phyloP scores from a whole-genome alignment of 345 rosid species.

The Boechera stricta region DNA sequence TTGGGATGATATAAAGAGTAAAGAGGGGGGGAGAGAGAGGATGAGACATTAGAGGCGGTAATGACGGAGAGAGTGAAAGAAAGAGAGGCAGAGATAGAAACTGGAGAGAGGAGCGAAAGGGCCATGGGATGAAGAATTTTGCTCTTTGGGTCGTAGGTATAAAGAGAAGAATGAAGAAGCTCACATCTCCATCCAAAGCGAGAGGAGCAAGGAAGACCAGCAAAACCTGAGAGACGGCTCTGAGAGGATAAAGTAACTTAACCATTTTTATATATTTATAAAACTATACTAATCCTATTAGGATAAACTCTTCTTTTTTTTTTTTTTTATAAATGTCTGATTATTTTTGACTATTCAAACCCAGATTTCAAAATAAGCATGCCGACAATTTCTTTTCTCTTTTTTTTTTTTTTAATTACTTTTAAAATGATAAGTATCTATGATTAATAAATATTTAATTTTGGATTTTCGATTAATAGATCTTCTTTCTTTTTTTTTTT shows the following conservation, averaged over 20 bases:
- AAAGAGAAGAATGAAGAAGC: conserved; percentile 36
- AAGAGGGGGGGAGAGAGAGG: conserved; percentile 48
- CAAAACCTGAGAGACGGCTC: conserved; percentile 34
- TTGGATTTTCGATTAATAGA: no score
- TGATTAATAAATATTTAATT: no score
- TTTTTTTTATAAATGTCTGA: not conserved
- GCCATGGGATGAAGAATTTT: conserved; percentile 40
- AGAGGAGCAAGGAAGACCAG: conserved; percentile 37
- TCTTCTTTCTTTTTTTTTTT: not conserved
- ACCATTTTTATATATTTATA: not conserved
- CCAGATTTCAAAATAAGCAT: not conserved
- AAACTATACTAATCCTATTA: not conserved
- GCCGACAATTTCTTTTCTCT: not conserved
- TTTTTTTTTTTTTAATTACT: not conserved
- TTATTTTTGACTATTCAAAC: not conserved
- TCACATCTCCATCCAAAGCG: conserved; percentile 49
- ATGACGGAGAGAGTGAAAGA: conserved; percentile 42
- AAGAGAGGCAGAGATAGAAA: conserved; percentile 42
- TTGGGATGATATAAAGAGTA: conserved; percentile 47
- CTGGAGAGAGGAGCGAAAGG: conserved; percentile 46
- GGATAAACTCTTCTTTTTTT: conserved; percentile 9
- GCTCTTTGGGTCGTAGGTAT: conserved; percentile 13
- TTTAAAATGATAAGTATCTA: not conserved
- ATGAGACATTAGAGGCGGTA: conserved; percentile 51
- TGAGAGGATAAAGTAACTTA: conserved; percentile 20